Evolutionary conservation across 176 grass and related monocot genomes (phyloP).

Genomic region (Triticum dicoccoides): DNA sequence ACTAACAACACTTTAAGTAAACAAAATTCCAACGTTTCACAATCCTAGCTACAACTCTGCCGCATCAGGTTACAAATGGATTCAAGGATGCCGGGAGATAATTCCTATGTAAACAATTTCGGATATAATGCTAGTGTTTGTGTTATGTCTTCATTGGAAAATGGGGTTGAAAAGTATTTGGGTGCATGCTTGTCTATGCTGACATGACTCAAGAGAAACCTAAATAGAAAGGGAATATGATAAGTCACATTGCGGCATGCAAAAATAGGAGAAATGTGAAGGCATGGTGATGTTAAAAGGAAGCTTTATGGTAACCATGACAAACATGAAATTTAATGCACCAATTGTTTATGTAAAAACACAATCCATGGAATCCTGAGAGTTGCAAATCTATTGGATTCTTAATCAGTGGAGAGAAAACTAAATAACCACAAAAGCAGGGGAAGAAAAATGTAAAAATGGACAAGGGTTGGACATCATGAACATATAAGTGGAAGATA

Average conservation of each 20-base stretch:
- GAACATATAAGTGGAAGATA: not conserved
- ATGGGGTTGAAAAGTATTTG: not conserved
- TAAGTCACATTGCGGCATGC: not conserved
- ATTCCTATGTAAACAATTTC: not conserved
- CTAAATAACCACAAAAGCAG: not conserved
- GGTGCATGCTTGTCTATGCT: not conserved
- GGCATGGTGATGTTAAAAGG: not conserved
- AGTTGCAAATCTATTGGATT: not conserved
- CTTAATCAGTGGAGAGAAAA: not conserved
- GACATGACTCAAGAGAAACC: not conserved
- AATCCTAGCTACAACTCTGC: not conserved
- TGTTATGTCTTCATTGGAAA: not conserved
- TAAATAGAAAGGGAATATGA: conserved; percentile 1
- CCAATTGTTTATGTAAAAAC: not conserved
- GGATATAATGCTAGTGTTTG: not conserved
- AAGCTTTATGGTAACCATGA: conserved; percentile 3
- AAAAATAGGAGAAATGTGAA: not conserved
- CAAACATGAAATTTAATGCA: not conserved
- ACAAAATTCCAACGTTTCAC: not conserved
- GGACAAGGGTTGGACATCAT: not conserved
- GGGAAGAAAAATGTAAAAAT: not conserved
- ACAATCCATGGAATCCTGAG: not conserved
- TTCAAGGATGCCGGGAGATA: not conserved
- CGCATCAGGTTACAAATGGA: not conserved
- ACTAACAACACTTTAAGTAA: not conserved